Evolutionary conservation across 2,329 filamentous ascomycete genomes (phyloP), one percentile per base, ranked within the genome.

Genomic region (Colletotrichum noveboracense): DNA sequence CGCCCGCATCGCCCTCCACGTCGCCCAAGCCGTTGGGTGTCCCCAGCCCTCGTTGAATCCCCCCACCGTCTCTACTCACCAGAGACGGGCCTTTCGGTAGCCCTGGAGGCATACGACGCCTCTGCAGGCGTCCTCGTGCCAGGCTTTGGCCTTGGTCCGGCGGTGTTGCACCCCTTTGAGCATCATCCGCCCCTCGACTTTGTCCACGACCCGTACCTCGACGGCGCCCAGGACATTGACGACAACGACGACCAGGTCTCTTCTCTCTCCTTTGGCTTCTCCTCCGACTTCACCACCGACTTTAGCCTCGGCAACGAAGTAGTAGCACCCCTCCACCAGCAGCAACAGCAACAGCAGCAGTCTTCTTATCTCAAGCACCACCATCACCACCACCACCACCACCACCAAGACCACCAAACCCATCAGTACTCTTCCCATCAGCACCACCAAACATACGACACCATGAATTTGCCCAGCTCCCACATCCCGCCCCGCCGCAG

Each of bases 101-200:
- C 80, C 77, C 83, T 85, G 82, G 84, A 83, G 82, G 81, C 81
- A 77, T 83, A 82, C 82, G 80, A 80, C 76, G 75, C 80, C 76
- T 78, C 79, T 78, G 77, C 81, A 78, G 81, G 80, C 79, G 76
- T 79, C 77, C 77, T 83, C 78, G 82, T 82, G 80, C 80, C 81
- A 80, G 83, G 82, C 76, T 82, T 81, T 78, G 81, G 79, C 78
- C 78, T 81, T 74, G 82, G 83, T 82, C 81, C 81, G 75, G 70
- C 78, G 75, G 82, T 81, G 80, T 81, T 81, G 70, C 65, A 76
- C 52, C 74, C 62, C 13, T 81, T 73, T 67, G 74, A 55, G 78
- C 73, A 75, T 52, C 43, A 52, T 62, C 55, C 70, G 69, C 56
- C 73, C 32, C 73, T 75, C 64, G 70, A 75, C 62, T 73, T 75